phyloP scores from a whole-genome alignment of 2,329 filamentous ascomycete species.

The Blumeriella jaapii region DNA sequence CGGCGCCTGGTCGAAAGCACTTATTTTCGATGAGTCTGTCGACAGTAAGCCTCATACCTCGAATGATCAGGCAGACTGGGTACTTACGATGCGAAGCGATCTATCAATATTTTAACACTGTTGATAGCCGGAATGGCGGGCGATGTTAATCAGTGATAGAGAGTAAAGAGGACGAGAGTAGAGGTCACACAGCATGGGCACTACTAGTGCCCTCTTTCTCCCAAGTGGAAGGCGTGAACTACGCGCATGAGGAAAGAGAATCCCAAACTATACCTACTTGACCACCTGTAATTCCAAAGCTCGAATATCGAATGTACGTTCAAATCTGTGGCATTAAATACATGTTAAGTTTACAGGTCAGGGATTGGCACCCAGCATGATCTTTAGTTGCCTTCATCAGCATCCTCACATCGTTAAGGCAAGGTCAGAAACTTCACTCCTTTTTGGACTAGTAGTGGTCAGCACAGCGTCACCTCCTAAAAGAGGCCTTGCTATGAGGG shows the following conservation, averaged over 20 bases:
- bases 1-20: no score
- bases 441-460: slow-evolving; percentile 13
- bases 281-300: no score
- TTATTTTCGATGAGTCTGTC: no score
- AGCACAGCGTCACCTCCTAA: slow-evolving; percentile 13
- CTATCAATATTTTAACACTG: slow-evolving; percentile 14
- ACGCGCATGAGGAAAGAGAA: no score
- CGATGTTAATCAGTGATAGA: neutral
- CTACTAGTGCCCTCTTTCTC: no score
- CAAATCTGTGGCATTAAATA: slow-evolving; percentile 4
- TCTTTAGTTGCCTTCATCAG: neutral
- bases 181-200: no score
- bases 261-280: no score
- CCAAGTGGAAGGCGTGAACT: no score
- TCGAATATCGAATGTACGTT: neutral
- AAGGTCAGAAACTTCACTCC: slow-evolving; percentile 6
- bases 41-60: no score
- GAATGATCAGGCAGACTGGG: no score
- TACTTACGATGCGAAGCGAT: no score
- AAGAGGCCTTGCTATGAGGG: slow-evolving; percentile 9
- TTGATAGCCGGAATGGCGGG: slow-evolving; percentile 4
- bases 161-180: neutral
- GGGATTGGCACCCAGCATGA: neutral
- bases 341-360: slow-evolving; percentile 16
- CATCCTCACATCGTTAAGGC: slow-evolving; percentile 2